phyloP scores from a whole-genome alignment of 2,329 filamentous ascomycete species.

The Cercospora canescens region DNA sequence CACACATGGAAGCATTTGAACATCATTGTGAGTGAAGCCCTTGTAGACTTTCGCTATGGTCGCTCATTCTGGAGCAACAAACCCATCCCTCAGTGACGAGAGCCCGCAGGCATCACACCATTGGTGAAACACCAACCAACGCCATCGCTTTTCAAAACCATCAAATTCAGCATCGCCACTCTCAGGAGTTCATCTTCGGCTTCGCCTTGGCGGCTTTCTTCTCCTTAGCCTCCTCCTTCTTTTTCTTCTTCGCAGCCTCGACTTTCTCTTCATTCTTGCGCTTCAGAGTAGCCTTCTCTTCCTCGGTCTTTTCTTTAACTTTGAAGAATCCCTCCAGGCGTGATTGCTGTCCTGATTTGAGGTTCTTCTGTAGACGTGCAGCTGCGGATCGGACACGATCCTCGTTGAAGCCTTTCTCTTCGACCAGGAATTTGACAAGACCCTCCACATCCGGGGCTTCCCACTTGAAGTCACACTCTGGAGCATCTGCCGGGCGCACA shows the following conservation, averaged over 20 bases:
- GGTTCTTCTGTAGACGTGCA: conserved; percentile 78
- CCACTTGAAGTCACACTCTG: conserved; percentile 97
- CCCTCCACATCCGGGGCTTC: conserved; percentile 89
- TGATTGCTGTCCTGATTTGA: conserved; percentile 88
- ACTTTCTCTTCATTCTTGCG: conserved; percentile 91
- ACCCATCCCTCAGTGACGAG: not conserved
- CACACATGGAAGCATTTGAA: not conserved
- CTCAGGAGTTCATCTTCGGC: conserved; percentile 52
- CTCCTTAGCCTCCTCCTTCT: conserved; percentile 91
- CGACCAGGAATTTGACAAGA: conserved; percentile 83
- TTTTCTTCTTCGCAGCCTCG: conserved; percentile 91
- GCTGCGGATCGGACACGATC: conserved; percentile 83
- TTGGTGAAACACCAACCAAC: conserved; percentile 21
- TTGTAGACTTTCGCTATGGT: not conserved
- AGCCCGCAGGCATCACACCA: not conserved
- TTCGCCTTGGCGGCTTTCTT: conserved; percentile 91
- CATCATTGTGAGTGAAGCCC: not conserved
- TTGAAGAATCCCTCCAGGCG: conserved; percentile 97
- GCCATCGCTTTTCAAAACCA: conserved; percentile 23
- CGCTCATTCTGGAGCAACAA: not conserved
- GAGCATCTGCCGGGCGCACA: conserved; percentile 77
- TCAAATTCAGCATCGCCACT: not conserved
- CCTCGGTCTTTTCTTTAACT: conserved; percentile 81
- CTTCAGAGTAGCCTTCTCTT: conserved; percentile 82
- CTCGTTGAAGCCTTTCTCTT: conserved; percentile 95